Evolutionary conservation across 306 rosid genomes (phyloP).

Genomic region (Malus fusca): DNA sequence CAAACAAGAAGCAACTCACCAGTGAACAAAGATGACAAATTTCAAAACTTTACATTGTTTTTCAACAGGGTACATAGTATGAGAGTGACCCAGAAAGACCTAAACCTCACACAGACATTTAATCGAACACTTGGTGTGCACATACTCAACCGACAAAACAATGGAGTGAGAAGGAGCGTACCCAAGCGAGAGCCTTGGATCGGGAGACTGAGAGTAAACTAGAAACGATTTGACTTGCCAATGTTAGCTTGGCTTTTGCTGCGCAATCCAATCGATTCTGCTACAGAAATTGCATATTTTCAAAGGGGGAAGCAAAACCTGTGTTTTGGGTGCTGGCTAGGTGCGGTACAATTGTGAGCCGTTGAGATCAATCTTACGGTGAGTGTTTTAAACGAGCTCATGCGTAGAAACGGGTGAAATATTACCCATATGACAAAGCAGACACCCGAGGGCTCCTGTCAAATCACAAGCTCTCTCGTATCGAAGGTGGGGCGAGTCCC

Average conservation of each 20-base stretch:
- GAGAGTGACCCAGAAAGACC: background rate
- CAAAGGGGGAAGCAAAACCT: too few relatives aligned
- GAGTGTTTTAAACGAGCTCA: too few relatives aligned
- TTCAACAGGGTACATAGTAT: background rate
- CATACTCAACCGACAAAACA: background rate
- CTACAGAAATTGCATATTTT: background rate
- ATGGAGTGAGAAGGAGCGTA: background rate
- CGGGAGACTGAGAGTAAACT: background rate
- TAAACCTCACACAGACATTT: background rate
- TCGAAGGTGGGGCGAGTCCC: too few relatives aligned
- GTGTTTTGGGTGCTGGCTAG: too few relatives aligned
- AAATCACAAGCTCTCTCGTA: too few relatives aligned
- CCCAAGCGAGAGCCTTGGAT: background rate
- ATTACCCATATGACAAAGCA: too few relatives aligned
- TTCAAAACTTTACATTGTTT: background rate
- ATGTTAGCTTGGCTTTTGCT: background rate
- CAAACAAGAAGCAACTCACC: background rate
- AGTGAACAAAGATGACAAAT: background rate
- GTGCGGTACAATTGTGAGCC: too few relatives aligned
- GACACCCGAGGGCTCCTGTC: too few relatives aligned
- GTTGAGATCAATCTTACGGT: too few relatives aligned
- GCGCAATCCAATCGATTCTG: background rate
- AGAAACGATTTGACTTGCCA: background rate
- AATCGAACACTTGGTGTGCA: background rate
- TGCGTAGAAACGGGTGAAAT: too few relatives aligned